Conservation (phyloP, 2,329 filamentous ascomycete species). For the Domatiomyces globalis region DNA sequence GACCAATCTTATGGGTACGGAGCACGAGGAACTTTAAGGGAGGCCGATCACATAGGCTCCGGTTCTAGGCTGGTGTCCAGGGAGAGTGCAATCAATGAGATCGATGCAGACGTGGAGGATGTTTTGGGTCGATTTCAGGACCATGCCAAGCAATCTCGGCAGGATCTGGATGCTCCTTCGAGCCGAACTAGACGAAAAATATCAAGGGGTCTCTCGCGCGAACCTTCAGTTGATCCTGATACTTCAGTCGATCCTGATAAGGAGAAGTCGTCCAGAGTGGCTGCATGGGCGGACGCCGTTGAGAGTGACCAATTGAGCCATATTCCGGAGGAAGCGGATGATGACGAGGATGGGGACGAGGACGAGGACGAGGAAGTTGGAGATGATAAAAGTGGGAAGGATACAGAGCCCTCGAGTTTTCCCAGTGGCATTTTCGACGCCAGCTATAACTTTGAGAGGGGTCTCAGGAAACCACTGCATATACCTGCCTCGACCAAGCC, state of each 20-base stretch:
- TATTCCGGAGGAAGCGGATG: conserved; percentile 13
- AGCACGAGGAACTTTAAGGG: conserved; percentile 22
- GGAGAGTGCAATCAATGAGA: conserved; percentile 11
- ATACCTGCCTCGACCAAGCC: not conserved
- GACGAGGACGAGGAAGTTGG: not conserved
- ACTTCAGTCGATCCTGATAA: conserved; percentile 10
- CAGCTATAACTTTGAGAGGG: conserved; percentile 18
- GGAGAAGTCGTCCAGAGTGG: conserved; percentile 10
- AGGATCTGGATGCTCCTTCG: conserved; percentile 8
- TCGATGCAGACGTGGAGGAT: conserved; percentile 23
- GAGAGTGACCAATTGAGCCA: conserved; percentile 11
- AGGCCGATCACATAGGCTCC: conserved; percentile 24
- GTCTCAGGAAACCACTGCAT: conserved; percentile 12
- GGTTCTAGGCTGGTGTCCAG: conserved; percentile 20
- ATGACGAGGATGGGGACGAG: not conserved
- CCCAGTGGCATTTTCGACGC: conserved; percentile 17
- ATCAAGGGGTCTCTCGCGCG: conserved; percentile 13
- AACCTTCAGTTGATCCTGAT: conserved; percentile 11
- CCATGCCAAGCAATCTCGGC: conserved; percentile 9
- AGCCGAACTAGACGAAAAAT: conserved; percentile 18
- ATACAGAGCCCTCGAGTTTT: conserved; percentile 16
- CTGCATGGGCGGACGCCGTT: conserved; percentile 13
- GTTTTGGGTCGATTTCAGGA: conserved; percentile 13
- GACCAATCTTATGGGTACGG: conserved; percentile 30
- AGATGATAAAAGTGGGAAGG: conserved; percentile 8